These are phyloP conservation scores for Fusarium sambucinum DNA, from an alignment of 2,329 filamentous ascomycete genomes.

Conservation along the genomic window DNA sequence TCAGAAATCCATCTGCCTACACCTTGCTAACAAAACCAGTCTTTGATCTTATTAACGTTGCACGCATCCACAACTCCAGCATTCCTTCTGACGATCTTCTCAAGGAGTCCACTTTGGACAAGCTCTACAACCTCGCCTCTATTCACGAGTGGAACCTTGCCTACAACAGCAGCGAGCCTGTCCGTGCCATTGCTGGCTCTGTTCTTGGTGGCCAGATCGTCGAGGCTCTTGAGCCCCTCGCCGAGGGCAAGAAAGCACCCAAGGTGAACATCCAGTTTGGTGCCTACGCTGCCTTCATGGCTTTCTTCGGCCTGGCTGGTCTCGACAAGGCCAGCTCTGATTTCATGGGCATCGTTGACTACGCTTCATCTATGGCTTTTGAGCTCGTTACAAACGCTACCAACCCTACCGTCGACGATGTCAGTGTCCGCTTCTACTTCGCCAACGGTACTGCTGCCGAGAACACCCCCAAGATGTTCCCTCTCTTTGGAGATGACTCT, in stretches of 20 bases:
- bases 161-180: conserved; percentile 79
- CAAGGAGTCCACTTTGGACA: conserved; percentile 67
- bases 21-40: conserved; percentile 53
- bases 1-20: conserved; percentile 53
- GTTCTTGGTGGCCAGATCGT: conserved; percentile 69
- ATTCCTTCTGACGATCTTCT: conserved; percentile 72
- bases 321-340: conserved; percentile 64
- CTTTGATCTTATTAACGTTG: conserved; percentile 71
- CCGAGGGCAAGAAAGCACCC: conserved; percentile 55
- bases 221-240: conserved; percentile 64
- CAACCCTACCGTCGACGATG: conserved; percentile 59
- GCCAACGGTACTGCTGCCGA: conserved; percentile 67
- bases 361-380: conserved; percentile 84
- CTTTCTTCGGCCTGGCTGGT: conserved; percentile 71
- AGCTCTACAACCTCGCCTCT: conserved; percentile 80
- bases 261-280: conserved; percentile 68
- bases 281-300: conserved; percentile 71
- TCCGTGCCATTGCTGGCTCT: conserved; percentile 68
- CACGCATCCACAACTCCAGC: conserved; percentile 68
- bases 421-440: conserved; percentile 72
- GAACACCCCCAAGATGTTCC: conserved; percentile 65
- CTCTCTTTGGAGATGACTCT: conserved; percentile 70
- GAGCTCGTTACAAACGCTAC: conserved; percentile 73
- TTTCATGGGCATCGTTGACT: conserved; percentile 85
- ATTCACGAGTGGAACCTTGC: conserved; percentile 85